Base-by-base conservation (phyloP, 176 grass and related monocot genomes). In the Triticum dicoccoides region DNA sequence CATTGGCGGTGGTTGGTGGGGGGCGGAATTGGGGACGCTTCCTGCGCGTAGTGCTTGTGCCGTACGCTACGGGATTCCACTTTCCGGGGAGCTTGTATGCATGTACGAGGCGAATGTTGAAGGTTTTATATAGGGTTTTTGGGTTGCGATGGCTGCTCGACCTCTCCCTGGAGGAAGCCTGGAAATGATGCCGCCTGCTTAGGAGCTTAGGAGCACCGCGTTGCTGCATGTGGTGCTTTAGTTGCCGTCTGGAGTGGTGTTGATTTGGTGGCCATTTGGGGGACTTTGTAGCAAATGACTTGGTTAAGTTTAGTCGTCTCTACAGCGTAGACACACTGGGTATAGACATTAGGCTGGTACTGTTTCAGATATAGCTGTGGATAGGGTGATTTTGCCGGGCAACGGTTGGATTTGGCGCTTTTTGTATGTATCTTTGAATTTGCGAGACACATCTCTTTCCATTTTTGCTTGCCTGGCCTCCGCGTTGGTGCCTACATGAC, bases 1-100 rank as follows among this genome's bases (percentile, higher is more conserved):
- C 84, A 86, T 80, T 80, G 76, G 35, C 24, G 65, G 84, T 65
- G 76, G 51, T 80, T 80, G 76, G 84, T 86, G 76, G 84, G 76
- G 76, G 35, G 76, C 70, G 76, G 84, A 59, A 80, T 62, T 72
- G 64, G 65, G 84, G 75, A 49, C 11, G 18, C 30, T 38, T 66
- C 61, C 61, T 78, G 73, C 2, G 83, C 33, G 3, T 69, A 52
- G 41, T 11, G 83, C 45, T 30, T 32, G 56, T 62, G 69, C 7
- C 27, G 64, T 24, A 13, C 56, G 7, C 56, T 24, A 21, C 65
- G 17, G 20, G 35, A 65, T 8, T 35, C 49, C 6, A 15, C 56
- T 80, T 62, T 72, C 17, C 21, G 51, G 8, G 18, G 75, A 61
- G 49, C 39, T 45, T 39, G 10, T 32, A 51, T 34, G 64, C 49